phyloP scores from a whole-genome alignment of 2,329 filamentous ascomycete species.

The Xylaria sp. region DNA sequence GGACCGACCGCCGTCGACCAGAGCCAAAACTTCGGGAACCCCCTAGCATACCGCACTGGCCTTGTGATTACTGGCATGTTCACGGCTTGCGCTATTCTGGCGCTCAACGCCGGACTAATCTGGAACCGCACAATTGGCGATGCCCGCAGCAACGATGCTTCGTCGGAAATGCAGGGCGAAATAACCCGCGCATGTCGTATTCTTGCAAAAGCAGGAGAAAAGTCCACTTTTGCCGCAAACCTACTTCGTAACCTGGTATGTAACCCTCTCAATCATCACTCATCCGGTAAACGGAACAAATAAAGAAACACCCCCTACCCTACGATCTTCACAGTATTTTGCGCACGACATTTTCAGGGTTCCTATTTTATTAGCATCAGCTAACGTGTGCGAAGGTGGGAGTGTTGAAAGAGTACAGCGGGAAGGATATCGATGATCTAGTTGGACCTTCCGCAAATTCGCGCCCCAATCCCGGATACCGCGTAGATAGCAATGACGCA shows the following conservation, averaged over 20 bases:
- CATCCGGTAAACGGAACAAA: neutral
- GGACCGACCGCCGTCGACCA: constrained; percentile 1
- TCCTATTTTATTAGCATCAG: neutral
- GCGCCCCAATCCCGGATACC: neutral
- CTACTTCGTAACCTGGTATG: constrained; percentile 29
- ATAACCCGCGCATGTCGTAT: constrained; percentile 29
- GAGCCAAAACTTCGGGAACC: neutral
- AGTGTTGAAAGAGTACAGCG: constrained; percentile 30
- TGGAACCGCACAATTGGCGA: neutral
- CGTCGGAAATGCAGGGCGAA: constrained; percentile 20
- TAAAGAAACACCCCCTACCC: neutral
- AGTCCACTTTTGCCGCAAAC: constrained; percentile 31
- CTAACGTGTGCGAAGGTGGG: constrained; percentile 11
- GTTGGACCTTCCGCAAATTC: neutral
- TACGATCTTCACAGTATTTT: neutral
- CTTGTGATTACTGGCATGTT: constrained; percentile 35
- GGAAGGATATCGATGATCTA: constrained; percentile 23
- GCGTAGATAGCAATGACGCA: neutral
- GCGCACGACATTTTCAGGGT: neutral
- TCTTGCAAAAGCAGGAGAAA: constrained; percentile 27
- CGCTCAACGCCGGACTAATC: constrained; percentile 16
- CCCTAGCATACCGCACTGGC: constrained; percentile 28
- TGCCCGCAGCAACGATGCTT: neutral
- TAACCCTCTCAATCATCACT: neutral
- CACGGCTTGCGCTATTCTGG: constrained; percentile 34